Conservation (phyloP, 1,139 yeast genomes). For the Taphrina flavorubra region DNA sequence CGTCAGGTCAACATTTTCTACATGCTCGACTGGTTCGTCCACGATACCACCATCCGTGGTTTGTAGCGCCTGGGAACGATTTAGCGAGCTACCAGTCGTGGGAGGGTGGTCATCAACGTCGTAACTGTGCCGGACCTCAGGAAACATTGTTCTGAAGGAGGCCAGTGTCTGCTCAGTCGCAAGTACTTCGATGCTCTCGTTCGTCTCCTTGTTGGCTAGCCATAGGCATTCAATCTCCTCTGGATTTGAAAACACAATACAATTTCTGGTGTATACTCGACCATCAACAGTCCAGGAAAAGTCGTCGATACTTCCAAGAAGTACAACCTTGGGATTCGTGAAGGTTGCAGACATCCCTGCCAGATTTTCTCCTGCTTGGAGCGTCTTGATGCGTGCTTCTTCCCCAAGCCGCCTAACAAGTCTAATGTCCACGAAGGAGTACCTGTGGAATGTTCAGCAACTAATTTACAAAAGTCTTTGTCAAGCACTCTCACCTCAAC, state of each 20-base stretch:
- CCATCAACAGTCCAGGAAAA: constrained; percentile 1
- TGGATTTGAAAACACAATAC: not conserved
- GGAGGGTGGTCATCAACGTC: not conserved
- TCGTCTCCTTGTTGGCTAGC: not conserved
- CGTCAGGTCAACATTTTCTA: not conserved
- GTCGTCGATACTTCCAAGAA: constrained; percentile 5
- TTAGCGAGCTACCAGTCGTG: not conserved
- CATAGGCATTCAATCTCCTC: not conserved
- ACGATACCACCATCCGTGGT: not conserved
- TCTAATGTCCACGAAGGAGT: constrained; percentile 8
- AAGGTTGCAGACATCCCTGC: not conserved
- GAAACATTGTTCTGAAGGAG: not conserved
- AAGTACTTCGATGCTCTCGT: not conserved
- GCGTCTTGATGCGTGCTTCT: not conserved
- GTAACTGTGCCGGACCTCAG: not conserved
- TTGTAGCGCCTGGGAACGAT: not conserved
- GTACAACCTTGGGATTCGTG: not conserved
- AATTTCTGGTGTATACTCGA: not conserved
- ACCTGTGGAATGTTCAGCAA: not conserved
- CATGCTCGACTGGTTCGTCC: not conserved
- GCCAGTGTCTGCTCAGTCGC: not conserved
- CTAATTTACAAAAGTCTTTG: not conserved
- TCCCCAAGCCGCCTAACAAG: not conserved
- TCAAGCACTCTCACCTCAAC: not conserved
- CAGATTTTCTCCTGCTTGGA: not conserved